Conservation (phyloP, 2,329 filamentous ascomycete genomes). For the Arachnomyces sp. region DNA sequence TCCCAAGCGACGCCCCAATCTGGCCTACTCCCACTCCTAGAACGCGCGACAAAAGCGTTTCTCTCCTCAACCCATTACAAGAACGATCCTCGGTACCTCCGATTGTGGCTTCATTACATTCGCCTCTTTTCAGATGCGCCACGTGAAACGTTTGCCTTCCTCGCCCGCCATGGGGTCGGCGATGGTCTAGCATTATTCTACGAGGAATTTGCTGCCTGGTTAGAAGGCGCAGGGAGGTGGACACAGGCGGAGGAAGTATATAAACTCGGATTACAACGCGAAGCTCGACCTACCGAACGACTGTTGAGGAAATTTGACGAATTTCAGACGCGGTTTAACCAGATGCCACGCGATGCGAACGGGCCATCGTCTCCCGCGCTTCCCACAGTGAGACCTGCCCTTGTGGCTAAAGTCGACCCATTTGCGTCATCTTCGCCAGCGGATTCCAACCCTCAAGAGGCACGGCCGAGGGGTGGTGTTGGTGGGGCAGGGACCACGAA, state of each 20-base stretch:
- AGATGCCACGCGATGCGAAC: slow-evolving; percentile 50
- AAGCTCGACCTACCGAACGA: slow-evolving; percentile 72
- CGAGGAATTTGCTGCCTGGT: slow-evolving; percentile 90
- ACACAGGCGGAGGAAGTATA: slow-evolving; percentile 91
- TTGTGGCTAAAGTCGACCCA: slow-evolving; percentile 79
- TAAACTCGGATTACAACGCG: slow-evolving; percentile 76
- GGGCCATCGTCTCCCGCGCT: slow-evolving; percentile 81
- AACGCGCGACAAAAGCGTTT: slow-evolving; percentile 87
- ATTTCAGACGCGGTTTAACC: slow-evolving; percentile 72
- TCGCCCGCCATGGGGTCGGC: slow-evolving; percentile 80
- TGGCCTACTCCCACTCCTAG: slow-evolving; percentile 79
- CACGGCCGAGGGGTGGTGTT: slow-evolving; percentile 42
- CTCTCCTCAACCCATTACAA: slow-evolving; percentile 80
- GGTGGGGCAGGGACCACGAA: slow-evolving; percentile 48
- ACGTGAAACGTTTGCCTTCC: slow-evolving; percentile 82
- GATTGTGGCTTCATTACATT: slow-evolving; percentile 91
- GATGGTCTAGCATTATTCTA: slow-evolving; percentile 86
- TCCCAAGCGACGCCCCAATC: slow-evolving; percentile 86
- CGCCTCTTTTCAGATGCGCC: slow-evolving; percentile 87
- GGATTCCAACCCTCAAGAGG: slow-evolving; percentile 56
- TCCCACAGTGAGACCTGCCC: slow-evolving; percentile 69
- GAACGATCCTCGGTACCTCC: slow-evolving; percentile 89
- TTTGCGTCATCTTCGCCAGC: slow-evolving; percentile 52
- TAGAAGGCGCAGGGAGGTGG: slow-evolving; percentile 78
- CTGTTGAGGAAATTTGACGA: slow-evolving; percentile 84